These are phyloP conservation scores for Phytophthora pinifolia DNA, from an alignment of 352 stramenopile genomes.

Conservation along the genomic window DNA sequence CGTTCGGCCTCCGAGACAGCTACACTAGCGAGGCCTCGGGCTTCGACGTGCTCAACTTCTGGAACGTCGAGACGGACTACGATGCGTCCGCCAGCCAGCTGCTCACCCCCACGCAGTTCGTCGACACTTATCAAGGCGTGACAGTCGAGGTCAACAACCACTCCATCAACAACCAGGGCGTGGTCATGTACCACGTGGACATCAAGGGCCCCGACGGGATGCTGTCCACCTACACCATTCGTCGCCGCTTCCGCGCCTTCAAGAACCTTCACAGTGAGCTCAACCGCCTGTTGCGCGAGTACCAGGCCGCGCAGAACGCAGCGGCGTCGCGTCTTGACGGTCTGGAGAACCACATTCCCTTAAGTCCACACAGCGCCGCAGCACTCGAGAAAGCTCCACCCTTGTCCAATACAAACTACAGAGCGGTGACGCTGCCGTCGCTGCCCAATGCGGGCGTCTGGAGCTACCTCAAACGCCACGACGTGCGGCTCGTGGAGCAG, in stretches of 20 bases:
- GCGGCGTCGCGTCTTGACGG: conserved; percentile 6
- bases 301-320: conserved; percentile 26
- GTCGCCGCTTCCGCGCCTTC: conserved; percentile 76
- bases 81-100: conserved; percentile 37
- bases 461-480: conserved; percentile 83
- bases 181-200: conserved; percentile 90
- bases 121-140: conserved; percentile 70
- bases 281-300: conserved; percentile 52
- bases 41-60: conserved; percentile 64
- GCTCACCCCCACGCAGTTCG: conserved; percentile 32
- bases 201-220: conserved; percentile 77
- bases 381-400: conserved; percentile 29
- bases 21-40: conserved; percentile 65
- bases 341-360: conserved; percentile 39
- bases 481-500: conserved; percentile 76
- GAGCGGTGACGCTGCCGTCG: conserved; percentile 51
- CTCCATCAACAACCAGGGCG: conserved; percentile 73
- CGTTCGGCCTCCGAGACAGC: conserved; percentile 43
- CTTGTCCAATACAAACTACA: conserved; percentile 42
- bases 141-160: conserved; percentile 71
- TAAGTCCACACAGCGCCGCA: conserved; percentile 43
- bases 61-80: conserved; percentile 46
- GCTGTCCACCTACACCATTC: conserved; percentile 86
- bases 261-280: conserved; percentile 79
- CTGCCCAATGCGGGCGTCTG: conserved; percentile 77